phyloP scores from a whole-genome alignment of 2,329 filamentous ascomycete species.

The Fusarium pininemorale region DNA sequence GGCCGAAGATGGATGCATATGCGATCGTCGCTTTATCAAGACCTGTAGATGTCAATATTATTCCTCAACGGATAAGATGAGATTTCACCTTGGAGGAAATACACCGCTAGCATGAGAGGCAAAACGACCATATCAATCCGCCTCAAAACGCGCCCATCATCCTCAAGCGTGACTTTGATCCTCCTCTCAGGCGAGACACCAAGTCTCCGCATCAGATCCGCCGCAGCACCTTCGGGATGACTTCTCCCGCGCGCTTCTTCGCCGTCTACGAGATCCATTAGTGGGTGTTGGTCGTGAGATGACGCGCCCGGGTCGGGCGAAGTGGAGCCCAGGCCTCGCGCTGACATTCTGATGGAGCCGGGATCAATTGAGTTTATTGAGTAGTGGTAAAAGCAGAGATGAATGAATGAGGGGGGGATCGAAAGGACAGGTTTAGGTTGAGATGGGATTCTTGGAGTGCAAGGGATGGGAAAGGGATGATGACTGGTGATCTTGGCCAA shows the following conservation, averaged over 20 bases:
- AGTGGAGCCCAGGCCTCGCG: slow-evolving; percentile 4
- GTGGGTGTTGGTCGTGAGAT: slow-evolving; percentile 8
- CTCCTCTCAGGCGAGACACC: slow-evolving; percentile 24
- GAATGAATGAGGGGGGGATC: background rate
- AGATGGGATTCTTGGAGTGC: background rate
- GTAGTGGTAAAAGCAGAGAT: background rate
- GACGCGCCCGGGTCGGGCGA: slow-evolving; percentile 15
- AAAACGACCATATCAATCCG: slow-evolving; percentile 32
- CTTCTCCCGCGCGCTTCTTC: background rate
- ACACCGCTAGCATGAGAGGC: slow-evolving; percentile 34
- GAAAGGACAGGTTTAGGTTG: background rate
- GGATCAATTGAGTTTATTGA: background rate
- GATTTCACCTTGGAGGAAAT: slow-evolving; percentile 26
- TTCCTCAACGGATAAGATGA: rapidly evolving
- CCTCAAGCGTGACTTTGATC: slow-evolving; percentile 32
- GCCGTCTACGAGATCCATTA: slow-evolving; percentile 15
- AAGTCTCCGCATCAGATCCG: slow-evolving; percentile 14
- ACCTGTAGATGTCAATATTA: background rate
- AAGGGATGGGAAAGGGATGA: slow-evolving; percentile 12
- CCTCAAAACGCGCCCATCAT: slow-evolving; percentile 29
- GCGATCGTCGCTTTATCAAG: slow-evolving; percentile 55
- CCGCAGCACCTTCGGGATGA: background rate
- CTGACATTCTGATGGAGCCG: background rate
- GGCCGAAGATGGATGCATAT: slow-evolving; percentile 72
- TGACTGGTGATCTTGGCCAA: slow-evolving; percentile 4